A percentile compares a stretch with the other conserved stretches of the same genome.
phyloP scores from a whole-genome alignment of 495 filamentous ascomycete genomes.

The Aspergillus hancockii region DNA sequence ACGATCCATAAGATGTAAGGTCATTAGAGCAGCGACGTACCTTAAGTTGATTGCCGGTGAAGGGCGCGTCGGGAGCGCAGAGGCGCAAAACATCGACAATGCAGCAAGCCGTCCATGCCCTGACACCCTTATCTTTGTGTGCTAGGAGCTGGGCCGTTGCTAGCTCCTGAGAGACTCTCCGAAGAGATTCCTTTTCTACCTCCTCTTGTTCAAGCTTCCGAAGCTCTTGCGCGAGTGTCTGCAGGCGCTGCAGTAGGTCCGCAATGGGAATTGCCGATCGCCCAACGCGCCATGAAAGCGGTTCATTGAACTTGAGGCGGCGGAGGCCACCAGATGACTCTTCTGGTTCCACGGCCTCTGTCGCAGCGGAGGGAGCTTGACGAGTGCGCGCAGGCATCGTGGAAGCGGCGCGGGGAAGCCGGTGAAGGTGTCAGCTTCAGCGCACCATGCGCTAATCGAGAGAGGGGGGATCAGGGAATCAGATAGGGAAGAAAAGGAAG shows the following conservation, averaged over 20 bases:
- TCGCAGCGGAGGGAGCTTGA: conserved; percentile 39
- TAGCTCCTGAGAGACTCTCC: conserved; percentile 84
- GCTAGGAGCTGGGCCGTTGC: conserved; percentile 76
- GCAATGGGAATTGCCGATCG: conserved; percentile 78
- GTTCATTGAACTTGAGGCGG: conserved; percentile 70
- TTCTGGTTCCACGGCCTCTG: conserved; percentile 36
- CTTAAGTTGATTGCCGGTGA: conserved; percentile 87
- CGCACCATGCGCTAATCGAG: conserved; percentile 20
- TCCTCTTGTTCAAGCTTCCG: conserved; percentile 85
- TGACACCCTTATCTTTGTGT: conserved; percentile 92
- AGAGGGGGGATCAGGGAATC: not conserved
- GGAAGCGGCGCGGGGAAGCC: conserved; percentile 30
- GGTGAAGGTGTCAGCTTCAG: conserved; percentile 17
- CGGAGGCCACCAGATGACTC: conserved; percentile 38
- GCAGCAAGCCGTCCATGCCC: conserved; percentile 84
- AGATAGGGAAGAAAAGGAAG: conserved; percentile 2
- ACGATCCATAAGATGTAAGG: not conserved
- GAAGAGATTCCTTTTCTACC: conserved; percentile 75
- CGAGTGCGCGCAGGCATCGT: conserved; percentile 55
- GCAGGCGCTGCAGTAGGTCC: conserved; percentile 78
- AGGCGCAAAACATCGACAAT: conserved; percentile 92
- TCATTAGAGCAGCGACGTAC: conserved; percentile 43
- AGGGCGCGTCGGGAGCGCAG: conserved; percentile 94
- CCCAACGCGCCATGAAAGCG: conserved; percentile 88
- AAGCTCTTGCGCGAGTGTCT: conserved; percentile 80